Evolutionary conservation across 768 basidiomycete species (phyloP), one percentile per base, ranked within the genome.

Genomic region (Clavulina sp.): DNA sequence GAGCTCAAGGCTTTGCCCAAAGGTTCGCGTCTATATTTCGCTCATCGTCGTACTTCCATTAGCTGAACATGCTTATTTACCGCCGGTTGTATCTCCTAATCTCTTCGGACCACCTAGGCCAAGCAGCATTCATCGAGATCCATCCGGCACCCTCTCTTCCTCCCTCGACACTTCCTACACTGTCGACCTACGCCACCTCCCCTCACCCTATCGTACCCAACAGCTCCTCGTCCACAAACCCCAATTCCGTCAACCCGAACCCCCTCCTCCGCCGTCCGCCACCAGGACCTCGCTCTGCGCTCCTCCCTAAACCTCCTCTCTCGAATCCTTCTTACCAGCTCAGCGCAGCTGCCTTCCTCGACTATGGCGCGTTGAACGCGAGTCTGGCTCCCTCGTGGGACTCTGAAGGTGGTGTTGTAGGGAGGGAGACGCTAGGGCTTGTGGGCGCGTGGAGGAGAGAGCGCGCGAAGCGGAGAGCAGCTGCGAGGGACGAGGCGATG

Each of bases 361-460:
- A 89, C 63, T 88, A 88, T 59, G 86, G 85, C 0, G 70, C 72
- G 9, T 24, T 28, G 26, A 81, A 70, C 59, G 65, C 83, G 4
- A 80, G 74, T 60, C 88, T 88, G 64, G 84, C 85, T 0, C 85
- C 85, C 1, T 67, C 71, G 6, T 87, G 83, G 61, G 81, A 84
- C 54, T 80, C 84, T 56, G 79, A 83, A 53, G 78, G 78, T n/a
- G 72, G 75, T 47, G 75, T 83, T 58, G 65, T 86, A 4, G 84
- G 84, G 3, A 64, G 73, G 44, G 55, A 61, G 2, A 68, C 70
- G 23, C 60, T 84, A 41, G 70, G 75, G 34, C 16, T 30, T 16
- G 48, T 49, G 48, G 9, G 43, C 13, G 9, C 23, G 23, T 18
- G 9, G 43, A 46, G 9, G 43, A 7, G 28, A 30, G 26, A 49